Evolutionary conservation across 257 asterid genomes (phyloP).

Genomic region (Nyctanthes arbortristis): DNA sequence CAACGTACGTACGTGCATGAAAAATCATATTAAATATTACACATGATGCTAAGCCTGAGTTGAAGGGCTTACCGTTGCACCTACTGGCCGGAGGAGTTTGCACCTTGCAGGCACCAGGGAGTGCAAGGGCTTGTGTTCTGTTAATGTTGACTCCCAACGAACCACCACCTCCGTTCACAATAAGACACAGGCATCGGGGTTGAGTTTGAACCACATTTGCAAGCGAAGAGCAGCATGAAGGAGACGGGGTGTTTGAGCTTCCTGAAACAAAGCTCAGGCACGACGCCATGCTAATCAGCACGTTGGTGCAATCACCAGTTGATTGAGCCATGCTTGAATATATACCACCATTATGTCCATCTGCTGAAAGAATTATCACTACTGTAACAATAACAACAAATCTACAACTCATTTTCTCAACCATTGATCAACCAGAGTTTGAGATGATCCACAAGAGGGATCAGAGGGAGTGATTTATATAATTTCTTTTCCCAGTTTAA

Average conservation of each 20-base stretch:
- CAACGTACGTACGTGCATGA: neutral
- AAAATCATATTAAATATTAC: neutral
- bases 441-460: too few relatives aligned
- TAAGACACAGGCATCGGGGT: constrained; percentile 62
- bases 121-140: constrained; percentile 53
- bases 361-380: constrained; percentile 16
- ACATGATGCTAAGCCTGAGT: neutral
- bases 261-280: constrained; percentile 73
- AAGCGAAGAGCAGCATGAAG: constrained; percentile 59
- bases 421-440: too few relatives aligned
- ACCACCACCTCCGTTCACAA: constrained; percentile 48
- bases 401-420: constrained; percentile 1
- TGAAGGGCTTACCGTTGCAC: constrained; percentile 51
- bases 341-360: too few relatives aligned
- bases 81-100: constrained; percentile 60
- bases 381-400: constrained; percentile 1
- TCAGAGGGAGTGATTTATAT: constrained; percentile 18
- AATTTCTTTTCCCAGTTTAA: neutral
- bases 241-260: constrained; percentile 41
- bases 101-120: constrained; percentile 57
- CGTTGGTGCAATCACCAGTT: constrained; percentile 48
- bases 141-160: constrained; percentile 55
- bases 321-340: constrained; percentile 48
- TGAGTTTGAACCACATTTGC: constrained; percentile 58
- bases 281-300: constrained; percentile 57